Evolutionary conservation across 495 filamentous ascomycete genomes (phyloP).

Genomic region (Penicillium angulare): DNA sequence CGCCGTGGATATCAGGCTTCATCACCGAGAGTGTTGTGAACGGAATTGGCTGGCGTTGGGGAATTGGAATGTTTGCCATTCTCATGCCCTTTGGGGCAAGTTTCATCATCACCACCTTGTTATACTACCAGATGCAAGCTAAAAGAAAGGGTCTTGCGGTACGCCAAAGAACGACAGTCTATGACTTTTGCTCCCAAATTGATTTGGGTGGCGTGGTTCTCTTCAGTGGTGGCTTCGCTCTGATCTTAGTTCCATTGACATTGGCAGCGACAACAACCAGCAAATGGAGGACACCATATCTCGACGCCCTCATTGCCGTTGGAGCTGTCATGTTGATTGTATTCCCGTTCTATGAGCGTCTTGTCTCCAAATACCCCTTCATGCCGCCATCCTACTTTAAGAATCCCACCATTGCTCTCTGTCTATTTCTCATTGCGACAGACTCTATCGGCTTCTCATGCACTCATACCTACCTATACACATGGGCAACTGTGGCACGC

Average conservation of each 20-base stretch:
- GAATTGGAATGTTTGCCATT: slow-evolving; percentile 51
- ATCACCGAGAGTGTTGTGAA: slow-evolving; percentile 44
- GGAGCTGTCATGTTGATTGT: slow-evolving; percentile 31
- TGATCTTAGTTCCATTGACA: slow-evolving; percentile 40
- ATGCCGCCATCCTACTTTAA: slow-evolving; percentile 45
- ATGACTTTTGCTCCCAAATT: slow-evolving; percentile 46
- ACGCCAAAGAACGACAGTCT: slow-evolving; percentile 29
- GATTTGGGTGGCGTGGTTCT: slow-evolving; percentile 45
- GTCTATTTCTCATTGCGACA: slow-evolving; percentile 34
- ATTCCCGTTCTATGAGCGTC: slow-evolving; percentile 45
- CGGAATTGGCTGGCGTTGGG: slow-evolving; percentile 52
- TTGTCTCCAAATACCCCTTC: slow-evolving; percentile 41
- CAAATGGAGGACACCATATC: slow-evolving; percentile 43
- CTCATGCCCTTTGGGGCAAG: slow-evolving; percentile 47
- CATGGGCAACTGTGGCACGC: slow-evolving; percentile 44
- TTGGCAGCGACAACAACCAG: slow-evolving; percentile 36
- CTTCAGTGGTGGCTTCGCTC: slow-evolving; percentile 34
- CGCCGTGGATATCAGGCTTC: slow-evolving; percentile 43
- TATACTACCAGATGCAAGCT: slow-evolving; percentile 41
- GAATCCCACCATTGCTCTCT: slow-evolving; percentile 38
- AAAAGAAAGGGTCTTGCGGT: slow-evolving; percentile 32
- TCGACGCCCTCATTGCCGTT: slow-evolving; percentile 41
- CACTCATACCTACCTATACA: slow-evolving; percentile 47
- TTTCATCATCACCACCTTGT: slow-evolving; percentile 45
- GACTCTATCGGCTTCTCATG: slow-evolving; percentile 41